Conservation (phyloP, 768 basidiomycete species). For the Fistulinella prunicolor region DNA sequence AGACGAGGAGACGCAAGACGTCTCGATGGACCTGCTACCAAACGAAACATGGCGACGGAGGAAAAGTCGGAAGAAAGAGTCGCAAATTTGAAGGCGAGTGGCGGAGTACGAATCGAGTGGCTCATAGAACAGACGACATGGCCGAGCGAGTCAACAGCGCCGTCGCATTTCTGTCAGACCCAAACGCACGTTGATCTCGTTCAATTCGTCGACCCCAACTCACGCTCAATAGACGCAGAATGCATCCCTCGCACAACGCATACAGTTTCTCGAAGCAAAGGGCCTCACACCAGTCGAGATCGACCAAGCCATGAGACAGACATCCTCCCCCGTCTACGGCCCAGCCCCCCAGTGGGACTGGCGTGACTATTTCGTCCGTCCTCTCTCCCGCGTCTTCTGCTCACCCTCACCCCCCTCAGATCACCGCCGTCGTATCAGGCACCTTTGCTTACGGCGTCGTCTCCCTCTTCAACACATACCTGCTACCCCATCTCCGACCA, state of each 20-base stretch:
- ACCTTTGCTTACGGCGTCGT: constrained; percentile 77
- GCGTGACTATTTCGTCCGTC: constrained; percentile 93
- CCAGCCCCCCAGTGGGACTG: constrained; percentile 75
- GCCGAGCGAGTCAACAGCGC: constrained; percentile 82
- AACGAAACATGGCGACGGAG: constrained; percentile 30
- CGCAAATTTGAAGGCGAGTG: not conserved
- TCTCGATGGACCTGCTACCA: constrained; percentile 21
- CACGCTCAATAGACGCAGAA: constrained; percentile 62
- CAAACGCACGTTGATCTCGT: constrained; percentile 54
- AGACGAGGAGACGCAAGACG: not conserved
- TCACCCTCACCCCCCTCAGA: constrained; percentile 48
- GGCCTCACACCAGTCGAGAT: constrained; percentile 84
- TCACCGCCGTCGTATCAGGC: constrained; percentile 89
- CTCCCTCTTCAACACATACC: constrained; percentile 85
- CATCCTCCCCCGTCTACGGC: constrained; percentile 38
- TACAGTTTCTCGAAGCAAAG: constrained; percentile 95
- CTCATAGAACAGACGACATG: constrained; percentile 59
- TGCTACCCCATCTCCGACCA: constrained; percentile 87
- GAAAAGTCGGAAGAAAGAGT: too few species aligned
- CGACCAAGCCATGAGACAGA: constrained; percentile 68
- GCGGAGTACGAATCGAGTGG: constrained; percentile 34
- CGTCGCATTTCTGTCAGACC: constrained; percentile 80
- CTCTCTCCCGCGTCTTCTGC: not conserved
- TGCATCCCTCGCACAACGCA: constrained; percentile 76
- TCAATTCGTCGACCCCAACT: not conserved